These are phyloP conservation scores for Blastobotrys serpentis DNA, from an alignment of 1,139 yeast species.

Conservation along the genomic window DNA sequence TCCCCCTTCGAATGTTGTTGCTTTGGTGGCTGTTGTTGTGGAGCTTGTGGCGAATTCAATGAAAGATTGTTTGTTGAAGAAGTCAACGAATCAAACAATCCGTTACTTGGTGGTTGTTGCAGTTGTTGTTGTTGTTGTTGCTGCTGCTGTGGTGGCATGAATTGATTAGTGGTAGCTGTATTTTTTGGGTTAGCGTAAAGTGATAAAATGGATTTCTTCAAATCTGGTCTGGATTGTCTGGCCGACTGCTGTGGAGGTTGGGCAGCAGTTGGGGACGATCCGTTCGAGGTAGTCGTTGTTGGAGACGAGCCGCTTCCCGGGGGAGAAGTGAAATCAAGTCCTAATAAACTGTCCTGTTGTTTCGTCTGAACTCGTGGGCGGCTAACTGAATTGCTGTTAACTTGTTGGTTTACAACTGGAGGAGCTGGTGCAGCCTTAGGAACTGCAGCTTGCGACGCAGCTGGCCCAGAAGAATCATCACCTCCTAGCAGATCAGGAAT, in stretches of 20 bases:
- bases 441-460: conserved; percentile 16
- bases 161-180: conserved; percentile 18
- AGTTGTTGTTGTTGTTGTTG: conserved; percentile 12
- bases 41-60: conserved; percentile 9
- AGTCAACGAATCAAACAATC: conserved; percentile 17
- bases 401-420: conserved; percentile 2
- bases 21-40: conserved; percentile 1
- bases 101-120: conserved; percentile 12
- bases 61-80: conserved; percentile 19
- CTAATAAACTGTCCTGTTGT: conserved; percentile 29
- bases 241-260: conserved; percentile 18
- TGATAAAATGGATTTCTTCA: conserved; percentile 87
- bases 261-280: conserved; percentile 12
- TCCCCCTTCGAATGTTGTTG: conserved; percentile 28
- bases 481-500: conserved; percentile 23
- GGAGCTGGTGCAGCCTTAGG: conserved; percentile 16
- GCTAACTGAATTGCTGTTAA: conserved; percentile 1
- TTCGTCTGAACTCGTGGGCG: not conserved
- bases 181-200: conserved; percentile 57
- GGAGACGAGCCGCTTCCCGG: conserved; percentile 22
- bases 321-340: conserved; percentile 35
- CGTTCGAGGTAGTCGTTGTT: conserved; percentile 22
- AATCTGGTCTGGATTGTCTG: conserved; percentile 56
- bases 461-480: conserved; percentile 9
- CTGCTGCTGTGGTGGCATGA: conserved; percentile 9